Conservation (phyloP, 257 asterid species). For the Solanum rostratum region DNA sequence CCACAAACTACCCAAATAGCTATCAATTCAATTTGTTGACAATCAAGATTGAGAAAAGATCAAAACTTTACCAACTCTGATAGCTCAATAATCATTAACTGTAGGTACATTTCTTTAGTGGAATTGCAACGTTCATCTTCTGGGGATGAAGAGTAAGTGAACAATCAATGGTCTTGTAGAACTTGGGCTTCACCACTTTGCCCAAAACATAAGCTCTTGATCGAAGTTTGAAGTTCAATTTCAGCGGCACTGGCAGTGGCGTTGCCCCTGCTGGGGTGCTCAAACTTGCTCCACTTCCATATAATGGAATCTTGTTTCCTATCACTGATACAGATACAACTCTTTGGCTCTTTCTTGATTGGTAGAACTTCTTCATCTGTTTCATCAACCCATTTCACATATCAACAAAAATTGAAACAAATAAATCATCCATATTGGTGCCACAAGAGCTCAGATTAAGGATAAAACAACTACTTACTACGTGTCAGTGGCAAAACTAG, state of each 20-base stretch:
- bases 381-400: neutral
- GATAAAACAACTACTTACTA: neutral
- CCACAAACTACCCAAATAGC: neutral
- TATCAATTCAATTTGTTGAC: neutral
- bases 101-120: conserved; percentile 58
- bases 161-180: conserved; percentile 54
- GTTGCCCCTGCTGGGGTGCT: conserved; percentile 53
- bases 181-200: conserved; percentile 69
- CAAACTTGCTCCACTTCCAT: conserved; percentile 74
- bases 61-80: neutral
- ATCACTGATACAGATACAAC: conserved; percentile 35
- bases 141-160: conserved; percentile 32
- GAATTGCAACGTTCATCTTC: conserved; percentile 42
- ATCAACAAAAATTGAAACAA: neutral
- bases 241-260: conserved; percentile 38
- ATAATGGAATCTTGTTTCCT: conserved; percentile 68
- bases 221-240: conserved; percentile 45
- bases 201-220: conserved; percentile 81
- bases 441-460: neutral
- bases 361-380: conserved; percentile 69
- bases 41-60: neutral
- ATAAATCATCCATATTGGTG: neutral
- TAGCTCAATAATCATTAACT: conserved; percentile 13
- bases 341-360: conserved; percentile 53
- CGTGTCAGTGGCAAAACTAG: too few species aligned